phyloP scores from a whole-genome alignment of 1,139 yeast species.

The Nakaseomyces kungkrabaensis region DNA sequence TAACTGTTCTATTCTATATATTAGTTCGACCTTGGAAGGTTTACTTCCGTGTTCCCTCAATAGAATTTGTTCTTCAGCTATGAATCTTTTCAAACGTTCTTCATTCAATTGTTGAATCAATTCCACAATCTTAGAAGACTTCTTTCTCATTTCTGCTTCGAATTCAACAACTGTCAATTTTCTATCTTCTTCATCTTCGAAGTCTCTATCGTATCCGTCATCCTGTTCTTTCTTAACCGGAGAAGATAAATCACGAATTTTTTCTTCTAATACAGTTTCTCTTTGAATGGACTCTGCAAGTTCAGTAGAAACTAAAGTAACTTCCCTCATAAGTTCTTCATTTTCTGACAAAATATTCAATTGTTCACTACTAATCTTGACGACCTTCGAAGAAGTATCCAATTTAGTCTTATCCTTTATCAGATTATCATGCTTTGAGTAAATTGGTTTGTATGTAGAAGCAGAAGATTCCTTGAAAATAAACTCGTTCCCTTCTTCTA shows the following conservation, averaged over 20 bases:
- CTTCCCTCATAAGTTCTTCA: slow-evolving; percentile 47
- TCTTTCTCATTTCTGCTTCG: slow-evolving; percentile 34
- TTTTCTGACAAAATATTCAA: slow-evolving; percentile 53
- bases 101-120: slow-evolving; percentile 50
- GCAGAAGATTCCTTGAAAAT: slow-evolving; percentile 18
- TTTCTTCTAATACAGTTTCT: slow-evolving; percentile 49
- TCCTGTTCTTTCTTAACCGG: slow-evolving; percentile 4
- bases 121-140: slow-evolving; percentile 40
- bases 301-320: slow-evolving; percentile 60
- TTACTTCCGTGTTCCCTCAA: slow-evolving; percentile 44
- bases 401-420: neutral
- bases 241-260: slow-evolving; percentile 24
- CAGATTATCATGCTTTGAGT: slow-evolving; percentile 3
- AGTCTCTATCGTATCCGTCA: slow-evolving; percentile 5
- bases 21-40: slow-evolving; percentile 46
- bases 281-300: slow-evolving; percentile 61
- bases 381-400: slow-evolving; percentile 11
- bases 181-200: slow-evolving; percentile 1
- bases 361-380: slow-evolving; percentile 47
- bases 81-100: slow-evolving; percentile 54
- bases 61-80: slow-evolving; percentile 61
- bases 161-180: slow-evolving; percentile 14
- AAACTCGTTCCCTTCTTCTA: slow-evolving; percentile 13
- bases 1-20: slow-evolving; percentile 47
- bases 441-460: slow-evolving; percentile 15